Percentiles rank a stretch among this genome's conserved stretches.
Conservation (phyloP, 2,329 filamentous ascomycete species). For the Lasiodiplodia hormozganensis region DNA sequence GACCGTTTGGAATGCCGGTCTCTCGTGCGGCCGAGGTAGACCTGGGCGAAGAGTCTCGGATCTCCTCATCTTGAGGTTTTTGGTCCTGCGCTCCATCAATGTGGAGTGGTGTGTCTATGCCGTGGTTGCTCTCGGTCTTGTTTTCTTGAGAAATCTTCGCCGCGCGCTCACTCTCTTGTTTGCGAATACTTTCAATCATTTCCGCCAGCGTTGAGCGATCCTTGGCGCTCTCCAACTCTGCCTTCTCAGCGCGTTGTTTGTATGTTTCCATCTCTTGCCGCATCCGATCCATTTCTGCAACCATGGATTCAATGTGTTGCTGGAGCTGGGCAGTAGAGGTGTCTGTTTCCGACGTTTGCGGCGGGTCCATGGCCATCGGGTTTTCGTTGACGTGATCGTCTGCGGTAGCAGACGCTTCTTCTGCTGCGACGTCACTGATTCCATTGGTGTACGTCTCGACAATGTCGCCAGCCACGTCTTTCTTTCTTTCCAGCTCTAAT, state of each 20-base stretch:
- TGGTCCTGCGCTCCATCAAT: constrained; percentile 35
- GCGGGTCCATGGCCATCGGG: constrained; percentile 33
- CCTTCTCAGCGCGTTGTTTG: constrained; percentile 77
- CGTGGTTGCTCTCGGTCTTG: constrained; percentile 35
- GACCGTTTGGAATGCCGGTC: constrained; percentile 41
- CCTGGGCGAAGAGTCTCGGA: constrained; percentile 11
- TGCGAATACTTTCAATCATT: constrained; percentile 84
- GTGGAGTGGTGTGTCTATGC: constrained; percentile 29
- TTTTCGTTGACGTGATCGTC: constrained; percentile 26
- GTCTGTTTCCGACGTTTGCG: constrained; percentile 45
- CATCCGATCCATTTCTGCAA: constrained; percentile 80
- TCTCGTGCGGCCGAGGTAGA: constrained; percentile 9
- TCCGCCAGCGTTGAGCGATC: constrained; percentile 79
- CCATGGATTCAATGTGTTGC: constrained; percentile 75
- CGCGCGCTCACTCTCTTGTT: constrained; percentile 65
- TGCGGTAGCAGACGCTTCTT: constrained; percentile 31
- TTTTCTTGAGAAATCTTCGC: constrained; percentile 49
- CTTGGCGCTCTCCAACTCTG: constrained; percentile 77
- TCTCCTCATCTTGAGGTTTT: constrained; percentile 9
- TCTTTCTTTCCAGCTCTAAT: constrained; percentile 67
- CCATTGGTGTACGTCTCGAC: constrained; percentile 41
- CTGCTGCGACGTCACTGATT: constrained; percentile 45
- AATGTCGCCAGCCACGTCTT: constrained; percentile 37
- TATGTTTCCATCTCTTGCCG: constrained; percentile 81
- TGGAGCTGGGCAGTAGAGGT: constrained; percentile 63